phyloP scores from a whole-genome alignment of 768 basidiomycete species.

The Leccinellum rugosiceps region DNA sequence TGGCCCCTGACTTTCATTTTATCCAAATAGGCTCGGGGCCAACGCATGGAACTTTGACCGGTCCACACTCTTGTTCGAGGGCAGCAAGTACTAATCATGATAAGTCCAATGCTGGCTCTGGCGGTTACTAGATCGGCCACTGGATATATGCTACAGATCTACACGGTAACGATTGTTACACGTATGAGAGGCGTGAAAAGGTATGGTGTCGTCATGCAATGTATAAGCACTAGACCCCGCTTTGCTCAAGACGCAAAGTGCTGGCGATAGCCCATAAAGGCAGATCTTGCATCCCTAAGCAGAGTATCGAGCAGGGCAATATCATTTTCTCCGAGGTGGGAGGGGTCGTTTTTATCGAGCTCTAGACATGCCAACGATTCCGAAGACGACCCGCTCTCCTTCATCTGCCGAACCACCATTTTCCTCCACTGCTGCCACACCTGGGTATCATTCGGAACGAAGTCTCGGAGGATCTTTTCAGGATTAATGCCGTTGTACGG shows the following conservation, averaged over 20 bases:
- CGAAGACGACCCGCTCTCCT: not conserved
- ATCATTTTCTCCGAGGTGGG: constrained; percentile 8
- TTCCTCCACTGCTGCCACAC: constrained; percentile 27
- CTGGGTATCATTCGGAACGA: constrained; percentile 22
- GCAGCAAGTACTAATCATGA: not conserved
- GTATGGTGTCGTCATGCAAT: not conserved
- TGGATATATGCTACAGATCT: not conserved
- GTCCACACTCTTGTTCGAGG: not conserved
- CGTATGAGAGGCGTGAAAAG: not conserved
- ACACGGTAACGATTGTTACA: not conserved
- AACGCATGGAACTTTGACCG: not conserved
- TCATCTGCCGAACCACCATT: constrained; percentile 20
- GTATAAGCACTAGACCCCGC: not conserved
- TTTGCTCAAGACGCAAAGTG: not conserved
- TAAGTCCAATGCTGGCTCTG: not conserved
- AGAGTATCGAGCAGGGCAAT: constrained; percentile 13
- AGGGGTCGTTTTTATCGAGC: constrained; percentile 8
- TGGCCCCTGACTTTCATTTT: too few species aligned
- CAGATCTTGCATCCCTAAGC: constrained; percentile 15
- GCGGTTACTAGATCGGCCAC: not conserved
- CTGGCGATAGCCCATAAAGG: constrained; percentile 17
- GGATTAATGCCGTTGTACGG: constrained; percentile 11
- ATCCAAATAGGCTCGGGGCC: too few species aligned
- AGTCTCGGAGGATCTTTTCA: constrained; percentile 15
- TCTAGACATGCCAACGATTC: not conserved